These are phyloP conservation scores for Neoscytalidium dimidiatum DNA, from an alignment of 2,329 filamentous ascomycete genomes.

Conservation along the genomic window DNA sequence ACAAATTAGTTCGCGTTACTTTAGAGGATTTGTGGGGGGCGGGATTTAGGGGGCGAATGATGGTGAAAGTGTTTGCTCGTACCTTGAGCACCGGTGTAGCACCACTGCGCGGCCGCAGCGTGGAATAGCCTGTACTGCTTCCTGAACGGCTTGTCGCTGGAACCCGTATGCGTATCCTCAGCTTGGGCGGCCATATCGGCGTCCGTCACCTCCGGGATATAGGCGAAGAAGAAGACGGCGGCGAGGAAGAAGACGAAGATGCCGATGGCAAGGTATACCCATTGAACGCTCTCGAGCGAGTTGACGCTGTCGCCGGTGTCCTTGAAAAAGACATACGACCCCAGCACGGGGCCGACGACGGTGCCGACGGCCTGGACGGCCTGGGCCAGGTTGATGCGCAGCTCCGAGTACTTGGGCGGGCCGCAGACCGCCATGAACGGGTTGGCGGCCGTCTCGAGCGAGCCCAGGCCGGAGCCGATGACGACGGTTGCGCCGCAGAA, in stretches of 20 bases:
- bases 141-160: slow-evolving; percentile 52
- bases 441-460: slow-evolving; percentile 62
- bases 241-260: slow-evolving; percentile 60
- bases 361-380: slow-evolving; percentile 61
- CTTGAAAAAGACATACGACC: slow-evolving; percentile 63
- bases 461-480: slow-evolving; percentile 54
- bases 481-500: slow-evolving; percentile 62
- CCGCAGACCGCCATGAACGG: slow-evolving; percentile 56
- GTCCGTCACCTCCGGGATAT: slow-evolving; percentile 59
- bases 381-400: slow-evolving; percentile 61
- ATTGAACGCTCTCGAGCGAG: slow-evolving; percentile 63
- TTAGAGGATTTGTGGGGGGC: not conserved
- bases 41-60: slow-evolving; percentile 21
- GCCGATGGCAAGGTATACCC: slow-evolving; percentile 65
- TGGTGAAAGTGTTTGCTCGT: not conserved
- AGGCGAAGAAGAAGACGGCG: slow-evolving; percentile 59
- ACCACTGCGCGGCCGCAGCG: slow-evolving; percentile 75
- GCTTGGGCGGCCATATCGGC: slow-evolving; percentile 62
- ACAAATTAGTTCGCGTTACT: not conserved
- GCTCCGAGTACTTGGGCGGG: slow-evolving; percentile 60
- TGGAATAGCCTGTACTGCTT: slow-evolving; percentile 74
- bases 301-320: slow-evolving; percentile 51
- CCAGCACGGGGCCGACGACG: slow-evolving; percentile 61
- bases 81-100: slow-evolving; percentile 73
- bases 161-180: slow-evolving; percentile 34